phyloP scores from a whole-genome alignment of 768 basidiomycete genomes.

The Suillus spraguei region DNA sequence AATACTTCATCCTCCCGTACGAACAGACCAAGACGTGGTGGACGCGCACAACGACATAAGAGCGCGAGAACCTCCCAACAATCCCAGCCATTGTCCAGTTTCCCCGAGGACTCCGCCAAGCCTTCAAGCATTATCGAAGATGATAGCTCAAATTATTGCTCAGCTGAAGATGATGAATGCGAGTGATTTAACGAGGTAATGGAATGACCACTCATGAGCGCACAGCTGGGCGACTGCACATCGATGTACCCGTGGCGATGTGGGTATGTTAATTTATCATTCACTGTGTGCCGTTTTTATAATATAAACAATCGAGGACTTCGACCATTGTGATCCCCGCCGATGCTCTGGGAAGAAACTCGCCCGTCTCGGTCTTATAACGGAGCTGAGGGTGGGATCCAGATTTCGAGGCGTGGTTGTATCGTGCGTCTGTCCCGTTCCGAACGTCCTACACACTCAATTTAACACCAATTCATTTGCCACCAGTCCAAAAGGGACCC shows the following conservation, averaged over 20 bases:
- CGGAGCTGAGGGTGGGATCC: conserved; percentile 79
- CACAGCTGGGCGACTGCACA: conserved; percentile 25
- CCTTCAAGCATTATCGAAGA: conserved; percentile 62
- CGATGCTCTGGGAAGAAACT: conserved; percentile 90
- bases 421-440: conserved; percentile 62
- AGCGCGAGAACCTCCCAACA: neutral
- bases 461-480: neutral
- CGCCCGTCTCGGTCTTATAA: conserved; percentile 80
- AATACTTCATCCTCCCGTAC: conserved; percentile 1
- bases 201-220: neutral
- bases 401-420: conserved; percentile 92
- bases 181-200: conserved; percentile 23
- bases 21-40: conserved; percentile 6
- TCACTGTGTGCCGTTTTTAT: neutral
- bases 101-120: conserved; percentile 36
- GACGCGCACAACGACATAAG: neutral
- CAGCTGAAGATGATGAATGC: conserved; percentile 29
- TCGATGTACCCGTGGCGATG: conserved; percentile 88
- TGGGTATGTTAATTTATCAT: conserved; percentile 64
- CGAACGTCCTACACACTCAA: neutral
- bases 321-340: conserved; percentile 95
- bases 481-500: conserved; percentile 78
- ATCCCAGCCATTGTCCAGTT: neutral
- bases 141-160: conserved; percentile 40
- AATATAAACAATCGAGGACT: conserved; percentile 60